Conservation (phyloP, 768 basidiomycete species). For the Boletus fagicola region DNA sequence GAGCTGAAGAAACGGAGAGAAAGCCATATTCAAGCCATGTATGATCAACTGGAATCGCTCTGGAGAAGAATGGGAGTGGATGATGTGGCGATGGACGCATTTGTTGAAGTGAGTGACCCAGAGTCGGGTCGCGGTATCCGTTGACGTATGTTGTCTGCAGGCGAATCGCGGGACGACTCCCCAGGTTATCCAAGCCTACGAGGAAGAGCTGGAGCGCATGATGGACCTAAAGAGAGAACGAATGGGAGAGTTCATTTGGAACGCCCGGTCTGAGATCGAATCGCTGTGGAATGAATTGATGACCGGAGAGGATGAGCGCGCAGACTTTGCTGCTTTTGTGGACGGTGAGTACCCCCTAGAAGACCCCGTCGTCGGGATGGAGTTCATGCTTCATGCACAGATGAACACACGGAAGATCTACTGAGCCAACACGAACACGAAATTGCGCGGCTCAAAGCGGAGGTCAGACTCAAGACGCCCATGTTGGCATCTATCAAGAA, state of each 20-base stretch:
- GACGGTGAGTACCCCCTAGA: constrained; percentile 57
- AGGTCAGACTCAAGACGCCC: constrained; percentile 73
- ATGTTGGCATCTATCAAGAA: constrained; percentile 75
- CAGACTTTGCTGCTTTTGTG: constrained; percentile 75
- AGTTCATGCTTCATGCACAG: constrained; percentile 36
- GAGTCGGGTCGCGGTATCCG: background rate
- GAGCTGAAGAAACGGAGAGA: constrained; percentile 76
- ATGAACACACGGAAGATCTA: constrained; percentile 87
- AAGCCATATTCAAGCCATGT: constrained; percentile 86
- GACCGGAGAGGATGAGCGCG: constrained; percentile 78
- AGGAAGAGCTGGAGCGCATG: constrained; percentile 89
- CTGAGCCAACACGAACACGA: constrained; percentile 83
- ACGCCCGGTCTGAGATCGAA: constrained; percentile 78
- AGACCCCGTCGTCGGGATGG: background rate
- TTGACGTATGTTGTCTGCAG: constrained; percentile 15
- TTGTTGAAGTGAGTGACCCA: constrained; percentile 62
- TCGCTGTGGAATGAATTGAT: constrained; percentile 84
- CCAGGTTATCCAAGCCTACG: constrained; percentile 75
- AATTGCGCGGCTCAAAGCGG: constrained; percentile 76
- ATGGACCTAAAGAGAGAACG: constrained; percentile 82
- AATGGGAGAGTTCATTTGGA: constrained; percentile 80
- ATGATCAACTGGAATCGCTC: constrained; percentile 87
- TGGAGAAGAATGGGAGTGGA: constrained; percentile 85
- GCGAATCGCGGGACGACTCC: constrained; percentile 76
- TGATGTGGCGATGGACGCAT: constrained; percentile 84